Evolutionary conservation across 2,329 filamentous ascomycete genomes (phyloP), one percentile per base, ranked within the genome.

Genomic region (Zymoseptoria brevis): DNA sequence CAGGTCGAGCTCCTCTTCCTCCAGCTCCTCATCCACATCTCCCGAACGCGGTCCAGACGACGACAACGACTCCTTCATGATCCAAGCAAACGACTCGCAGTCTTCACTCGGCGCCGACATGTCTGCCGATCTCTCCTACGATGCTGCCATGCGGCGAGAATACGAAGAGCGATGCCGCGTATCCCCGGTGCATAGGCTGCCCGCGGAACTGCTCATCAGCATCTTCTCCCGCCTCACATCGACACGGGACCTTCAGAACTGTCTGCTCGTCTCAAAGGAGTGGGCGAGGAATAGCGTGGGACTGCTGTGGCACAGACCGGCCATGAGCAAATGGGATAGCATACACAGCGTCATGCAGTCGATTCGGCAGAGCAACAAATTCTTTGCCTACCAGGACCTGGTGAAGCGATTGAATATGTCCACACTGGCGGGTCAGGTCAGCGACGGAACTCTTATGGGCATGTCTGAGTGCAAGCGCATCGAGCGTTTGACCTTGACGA

Each of bases 241-340:
- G 1, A 67, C 72, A 24, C 77, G 80, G 51, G 93, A 99, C 70
- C 82, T 96, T 67, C 83, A 90, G 66, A 87, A 86, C 75, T 95
- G 89, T 75, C 92, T 97, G 89, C 80, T 94, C 64, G 92, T 96
- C n/a, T 96, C 87, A 70, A 92, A 91, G 75, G 85, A 87, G 63
- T 99, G 94, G 94, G 89, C 94, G 26, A 82, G 88, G 63, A 96
- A 96, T 72, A 87, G 89, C 55, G 94, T 97, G 66, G 93, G 94
- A 64, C 82, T 96, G 65, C 81, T 99, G 21, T 99, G 94, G 94
- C 92, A 96, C 74, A 84, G 94, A 48, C 94, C 94, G 1, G 86
- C 90, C 26, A 97, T 94, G 77, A 91, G 88, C 69, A 90, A 86
- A 67, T 96, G 90, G 88, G 76, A 81, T 11, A 91, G 91, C 71